These are phyloP conservation scores for Chlamydomonas asymmetrica DNA, from an alignment of 139 green algal species.

Conservation along the genomic window DNA sequence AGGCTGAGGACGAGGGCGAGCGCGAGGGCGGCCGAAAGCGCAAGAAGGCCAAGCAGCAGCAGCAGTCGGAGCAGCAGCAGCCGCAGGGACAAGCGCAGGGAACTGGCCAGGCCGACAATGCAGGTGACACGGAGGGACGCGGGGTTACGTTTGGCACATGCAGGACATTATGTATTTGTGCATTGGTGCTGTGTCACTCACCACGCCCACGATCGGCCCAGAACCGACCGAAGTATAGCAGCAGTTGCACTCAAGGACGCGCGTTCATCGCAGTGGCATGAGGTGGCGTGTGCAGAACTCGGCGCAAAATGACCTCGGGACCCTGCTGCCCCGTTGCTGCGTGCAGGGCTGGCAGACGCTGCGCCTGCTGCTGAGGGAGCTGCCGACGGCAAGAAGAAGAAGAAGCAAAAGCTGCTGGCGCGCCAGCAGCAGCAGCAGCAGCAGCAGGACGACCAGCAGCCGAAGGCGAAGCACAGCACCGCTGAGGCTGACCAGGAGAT, in stretches of 20 bases:
- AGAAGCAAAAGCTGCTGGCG: neutral
- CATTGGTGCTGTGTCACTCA: too few species aligned
- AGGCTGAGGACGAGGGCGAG: neutral
- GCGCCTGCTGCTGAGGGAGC: neutral
- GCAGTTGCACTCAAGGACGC: too few species aligned
- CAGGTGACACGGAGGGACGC: too few species aligned
- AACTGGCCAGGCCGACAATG: neutral
- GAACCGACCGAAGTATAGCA: too few species aligned
- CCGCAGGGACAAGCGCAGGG: constrained; percentile 13
- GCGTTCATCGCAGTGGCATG: too few species aligned
- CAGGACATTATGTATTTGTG: too few species aligned
- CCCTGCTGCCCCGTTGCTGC: too few species aligned
- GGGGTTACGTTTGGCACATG: too few species aligned
- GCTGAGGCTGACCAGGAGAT: neutral
- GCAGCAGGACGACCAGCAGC: neutral
- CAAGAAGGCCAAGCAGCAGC: neutral
- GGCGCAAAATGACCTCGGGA: too few species aligned
- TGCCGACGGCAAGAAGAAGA: neutral
- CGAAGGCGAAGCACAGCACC: constrained; percentile 4
- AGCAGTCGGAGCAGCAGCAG: constrained; percentile 18
- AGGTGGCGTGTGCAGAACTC: too few species aligned
- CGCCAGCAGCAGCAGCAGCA: neutral
- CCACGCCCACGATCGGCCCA: too few species aligned
- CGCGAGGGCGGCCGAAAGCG: neutral
- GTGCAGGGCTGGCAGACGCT: neutral